Evolutionary conservation across 108 stramenopile species (phyloP).

Genomic region (Cyclostephanos invisitatus): DNA sequence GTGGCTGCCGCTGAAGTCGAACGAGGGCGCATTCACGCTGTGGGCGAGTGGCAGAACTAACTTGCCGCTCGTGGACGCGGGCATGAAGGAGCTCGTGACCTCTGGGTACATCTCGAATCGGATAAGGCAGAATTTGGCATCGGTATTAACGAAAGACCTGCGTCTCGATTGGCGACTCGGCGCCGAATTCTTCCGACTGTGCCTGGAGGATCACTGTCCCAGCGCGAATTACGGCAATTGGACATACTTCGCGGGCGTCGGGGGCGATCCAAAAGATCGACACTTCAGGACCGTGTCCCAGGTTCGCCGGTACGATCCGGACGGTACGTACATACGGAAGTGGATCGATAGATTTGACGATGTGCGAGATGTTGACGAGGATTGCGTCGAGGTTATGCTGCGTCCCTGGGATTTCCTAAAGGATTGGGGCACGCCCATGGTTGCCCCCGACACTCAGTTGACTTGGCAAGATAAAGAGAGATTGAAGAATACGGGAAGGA

Average conservation of each 20-base stretch:
- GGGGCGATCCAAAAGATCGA: constrained; percentile 71
- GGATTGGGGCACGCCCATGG: constrained; percentile 47
- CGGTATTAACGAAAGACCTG: constrained; percentile 82
- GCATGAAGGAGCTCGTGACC: constrained; percentile 80
- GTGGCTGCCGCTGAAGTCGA: constrained; percentile 30
- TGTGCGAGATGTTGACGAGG: background rate
- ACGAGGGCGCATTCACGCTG: constrained; percentile 35
- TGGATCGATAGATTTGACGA: constrained; percentile 77
- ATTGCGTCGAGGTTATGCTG: constrained; percentile 45
- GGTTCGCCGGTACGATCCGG: constrained; percentile 68
- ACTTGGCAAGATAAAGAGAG: constrained; percentile 60
- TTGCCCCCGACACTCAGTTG: constrained; percentile 56
- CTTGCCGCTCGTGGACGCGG: constrained; percentile 89
- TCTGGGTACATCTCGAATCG: constrained; percentile 94
- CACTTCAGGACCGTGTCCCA: constrained; percentile 85
- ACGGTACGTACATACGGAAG: constrained; percentile 74
- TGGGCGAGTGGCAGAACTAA: constrained; percentile 82
- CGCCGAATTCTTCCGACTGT: constrained; percentile 84
- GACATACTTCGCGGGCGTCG: constrained; percentile 87
- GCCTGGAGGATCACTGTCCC: constrained; percentile 87
- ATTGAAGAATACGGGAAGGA: constrained; percentile 36
- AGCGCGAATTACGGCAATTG: constrained; percentile 91
- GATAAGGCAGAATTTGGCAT: constrained; percentile 90
- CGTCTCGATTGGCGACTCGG: constrained; percentile 89
- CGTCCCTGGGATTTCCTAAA: constrained; percentile 65